Conservation (phyloP, 192 early-diverging fungal genomes). For the Coemansia sp. region DNA sequence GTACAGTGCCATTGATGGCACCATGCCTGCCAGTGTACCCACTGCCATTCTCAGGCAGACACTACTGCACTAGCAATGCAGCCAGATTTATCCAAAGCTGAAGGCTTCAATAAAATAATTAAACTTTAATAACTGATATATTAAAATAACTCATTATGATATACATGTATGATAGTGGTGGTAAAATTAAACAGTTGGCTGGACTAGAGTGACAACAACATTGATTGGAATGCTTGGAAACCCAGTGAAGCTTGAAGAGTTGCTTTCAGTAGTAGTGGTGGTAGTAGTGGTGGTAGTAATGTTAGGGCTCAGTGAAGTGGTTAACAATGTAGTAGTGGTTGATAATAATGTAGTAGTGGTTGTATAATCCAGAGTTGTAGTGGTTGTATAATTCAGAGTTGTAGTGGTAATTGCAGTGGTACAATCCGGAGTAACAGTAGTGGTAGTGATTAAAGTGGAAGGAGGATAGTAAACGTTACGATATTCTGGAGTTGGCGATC, state of each 20-base stretch:
- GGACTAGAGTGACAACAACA: background rate
- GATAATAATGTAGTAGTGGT: slow-evolving; percentile 7
- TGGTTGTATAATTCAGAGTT: slow-evolving; percentile 1
- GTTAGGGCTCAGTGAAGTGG: background rate
- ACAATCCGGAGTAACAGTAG: slow-evolving; percentile 7
- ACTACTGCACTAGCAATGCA: too few species aligned
- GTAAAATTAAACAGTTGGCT: too few species aligned
- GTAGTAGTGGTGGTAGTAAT: slow-evolving; percentile 8
- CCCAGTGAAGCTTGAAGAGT: background rate
- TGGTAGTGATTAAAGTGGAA: slow-evolving; percentile 8
- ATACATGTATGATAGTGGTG: too few species aligned
- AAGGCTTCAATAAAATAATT: too few species aligned
- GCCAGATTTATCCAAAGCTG: too few species aligned
- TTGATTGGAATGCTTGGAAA: background rate
- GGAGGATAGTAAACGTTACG: background rate
- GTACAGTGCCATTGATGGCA: too few species aligned
- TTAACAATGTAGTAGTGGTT: background rate
- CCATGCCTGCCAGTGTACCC: too few species aligned
- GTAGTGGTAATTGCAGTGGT: slow-evolving; percentile 11
- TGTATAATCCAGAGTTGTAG: background rate
- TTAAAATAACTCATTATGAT: too few species aligned
- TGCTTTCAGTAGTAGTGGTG: background rate
- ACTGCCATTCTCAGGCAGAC: too few species aligned
- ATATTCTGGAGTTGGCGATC: background rate
- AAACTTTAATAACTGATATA: too few species aligned